Evolutionary conservation across 495 filamentous ascomycete genomes (phyloP).

Genomic region (Tuber magnatum): DNA sequence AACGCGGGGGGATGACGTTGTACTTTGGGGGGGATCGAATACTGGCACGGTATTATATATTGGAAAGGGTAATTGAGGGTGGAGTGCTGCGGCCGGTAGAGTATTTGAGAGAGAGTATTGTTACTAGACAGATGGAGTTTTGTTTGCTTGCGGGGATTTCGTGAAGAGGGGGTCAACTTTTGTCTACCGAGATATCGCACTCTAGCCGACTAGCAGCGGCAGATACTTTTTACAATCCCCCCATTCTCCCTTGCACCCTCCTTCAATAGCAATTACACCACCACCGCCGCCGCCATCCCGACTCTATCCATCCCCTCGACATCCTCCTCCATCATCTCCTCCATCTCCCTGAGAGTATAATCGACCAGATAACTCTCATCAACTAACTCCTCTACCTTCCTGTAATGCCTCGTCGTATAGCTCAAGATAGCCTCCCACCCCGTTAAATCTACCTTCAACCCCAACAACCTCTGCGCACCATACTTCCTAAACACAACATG

Average conservation of each 20-base stretch:
- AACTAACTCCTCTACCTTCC: constrained; percentile 74
- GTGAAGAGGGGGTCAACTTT: background rate
- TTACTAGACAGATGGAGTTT: background rate
- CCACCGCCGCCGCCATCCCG: constrained; percentile 29
- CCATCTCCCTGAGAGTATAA: constrained; percentile 90
- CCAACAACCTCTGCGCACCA: constrained; percentile 63
- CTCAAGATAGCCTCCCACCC: constrained; percentile 72
- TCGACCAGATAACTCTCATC: constrained; percentile 93
- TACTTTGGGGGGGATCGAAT: background rate
- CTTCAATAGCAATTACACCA: constrained; percentile 12
- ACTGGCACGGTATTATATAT: background rate
- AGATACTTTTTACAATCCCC: constrained; percentile 41
- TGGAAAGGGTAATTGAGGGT: background rate
- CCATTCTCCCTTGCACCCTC: constrained; percentile 32
- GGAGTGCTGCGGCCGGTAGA: background rate
- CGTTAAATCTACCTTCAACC: constrained; percentile 63
- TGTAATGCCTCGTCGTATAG: constrained; percentile 89
- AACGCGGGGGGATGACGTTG: background rate
- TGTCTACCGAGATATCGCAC: background rate
- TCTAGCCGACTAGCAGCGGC: background rate
- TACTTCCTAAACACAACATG: constrained; percentile 70
- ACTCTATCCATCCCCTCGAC: constrained; percentile 40
- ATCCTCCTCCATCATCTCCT: constrained; percentile 52
- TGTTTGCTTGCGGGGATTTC: background rate
- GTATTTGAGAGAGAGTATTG: background rate